Evolutionary conservation across 495 filamentous ascomycete genomes (phyloP), one percentile per base, ranked within the genome.

Genomic region (Cercophora scortea): DNA sequence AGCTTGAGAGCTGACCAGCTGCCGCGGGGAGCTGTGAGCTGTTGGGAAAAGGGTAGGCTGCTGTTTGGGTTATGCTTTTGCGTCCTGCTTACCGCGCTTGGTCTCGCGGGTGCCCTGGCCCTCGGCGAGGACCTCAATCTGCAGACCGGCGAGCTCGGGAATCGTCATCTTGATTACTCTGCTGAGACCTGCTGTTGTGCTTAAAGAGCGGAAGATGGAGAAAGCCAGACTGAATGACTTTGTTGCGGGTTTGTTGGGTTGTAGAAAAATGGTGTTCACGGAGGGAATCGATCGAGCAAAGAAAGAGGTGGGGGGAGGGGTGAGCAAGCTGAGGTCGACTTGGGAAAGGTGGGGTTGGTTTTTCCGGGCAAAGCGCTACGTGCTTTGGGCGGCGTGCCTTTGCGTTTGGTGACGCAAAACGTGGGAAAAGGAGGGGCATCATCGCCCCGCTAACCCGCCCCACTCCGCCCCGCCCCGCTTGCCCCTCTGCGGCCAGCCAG

Each of bases 41-140:
- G 25, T 5, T 25, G 25, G 25, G 25, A 25, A 25, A 25, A 25
- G 36, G 36, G 36, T 1, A 38, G 36, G 36, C 36, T 11, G 36
- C 36, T 38, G 36, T 38, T 38, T n/a, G n/a, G n/a, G n/a, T n/a
- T 38, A 11, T 38, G 9, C 13, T 38, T 10, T n/a, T n/a, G n/a
- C n/a, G n/a, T n/a, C n/a, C n/a, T 53, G 38, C 65, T 61, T 50
- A 68, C 65, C 63, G 32, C 48, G 49, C 53, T 57, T 47, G 45
- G 61, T 64, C 59, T 66, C 65, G 35, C 49, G 54, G 51, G 16
- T 45, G 47, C 65, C 65, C 8, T 36, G 12, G 45, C 65, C 65
- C 36, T 61, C 51, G 1, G 15, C 33, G 35, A 39, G 38, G 32
- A 62, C 59, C 55, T 59, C 59, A 32, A 68, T 50, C 53, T 57